A percentile compares a stretch with the other conserved stretches of the same genome.
These are phyloP conservation scores for Termitomyces bulborhizus DNA, from an alignment of 768 basidiomycete species.

Conservation along the genomic window DNA sequence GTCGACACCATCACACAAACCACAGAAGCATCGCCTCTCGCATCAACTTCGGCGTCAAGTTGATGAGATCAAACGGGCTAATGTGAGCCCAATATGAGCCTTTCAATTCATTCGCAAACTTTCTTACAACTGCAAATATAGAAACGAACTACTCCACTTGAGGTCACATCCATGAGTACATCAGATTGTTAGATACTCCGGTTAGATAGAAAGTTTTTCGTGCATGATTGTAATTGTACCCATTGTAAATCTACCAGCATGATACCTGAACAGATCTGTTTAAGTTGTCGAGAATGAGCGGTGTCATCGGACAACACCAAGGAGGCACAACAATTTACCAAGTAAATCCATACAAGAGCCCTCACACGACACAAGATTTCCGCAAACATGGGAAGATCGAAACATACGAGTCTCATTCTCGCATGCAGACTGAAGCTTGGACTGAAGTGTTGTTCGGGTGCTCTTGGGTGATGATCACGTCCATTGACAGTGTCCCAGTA, in stretches of 20 bases:
- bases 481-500: neutral
- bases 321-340: neutral
- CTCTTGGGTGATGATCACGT: neutral
- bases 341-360: too few species aligned
- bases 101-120: neutral
- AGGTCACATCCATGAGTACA: neutral
- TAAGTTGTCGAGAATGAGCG: neutral
- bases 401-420: neutral
- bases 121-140: neutral
- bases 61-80: neutral
- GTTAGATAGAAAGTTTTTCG: neutral
- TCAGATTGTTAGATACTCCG: neutral
- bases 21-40: slow-evolving; percentile 4
- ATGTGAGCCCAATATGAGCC: neutral
- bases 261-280: neutral
- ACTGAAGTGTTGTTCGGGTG: neutral
- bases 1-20: slow-evolving; percentile 10
- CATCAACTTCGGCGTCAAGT: slow-evolving; percentile 8
- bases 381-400: neutral
- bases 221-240: neutral
- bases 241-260: neutral
- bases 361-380: neutral
- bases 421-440: neutral
- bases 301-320: neutral
- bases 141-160: neutral